Base-by-base conservation (phyloP, 2,329 filamentous ascomycete species). In the Escovopsis sp. region DNA sequence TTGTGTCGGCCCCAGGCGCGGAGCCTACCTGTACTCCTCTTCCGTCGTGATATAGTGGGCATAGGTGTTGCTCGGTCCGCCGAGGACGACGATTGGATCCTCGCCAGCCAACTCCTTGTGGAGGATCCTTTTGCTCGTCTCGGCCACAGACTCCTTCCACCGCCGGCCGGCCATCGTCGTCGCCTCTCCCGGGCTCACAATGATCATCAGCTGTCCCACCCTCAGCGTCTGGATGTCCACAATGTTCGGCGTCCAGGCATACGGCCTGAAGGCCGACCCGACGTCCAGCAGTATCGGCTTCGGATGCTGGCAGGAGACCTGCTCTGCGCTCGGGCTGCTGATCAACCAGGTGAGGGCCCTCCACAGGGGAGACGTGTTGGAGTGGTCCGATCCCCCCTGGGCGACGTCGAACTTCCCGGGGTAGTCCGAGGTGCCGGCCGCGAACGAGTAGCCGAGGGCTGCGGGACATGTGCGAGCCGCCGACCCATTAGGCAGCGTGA, bases 151-250 rank as follows among this genome's bases (percentile, higher is more conserved):
- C 45, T 74, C 68, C 51, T 81, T 82, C 88, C 88, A 95, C 30
- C 88, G 76, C 10, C 88, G 76, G 1, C 88, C 88, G 1, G 84
- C 74, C 88, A 94, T 95, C 8, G 88, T 94, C 0, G 84, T 91
- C 1, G 84, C 85, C 61, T 95, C 88, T 37, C 85, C 84, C 0
- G 87, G 81, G 25, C 81, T 81, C n/a, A 94, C 72, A 48, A 94
- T 79, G 48, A 94, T 83, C 46, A 93, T 67, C 39, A 94, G 64
- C 53, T 93, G 84, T 3, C 88, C 88, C 2, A 89, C 79, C 16
- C 88, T 80, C 12, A 94, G 66, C 14, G 84, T 64, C 58, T 94
- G 88, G 24, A 94, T 72, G 55, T 95, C 85, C 42, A 94, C 81
- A 47, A 94, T 83, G 52, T 94, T 94, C 4, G 88, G 84, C 0